Base-by-base conservation (phyloP, 2,329 filamentous ascomycete species). In the Tricladium varicosporioides region DNA sequence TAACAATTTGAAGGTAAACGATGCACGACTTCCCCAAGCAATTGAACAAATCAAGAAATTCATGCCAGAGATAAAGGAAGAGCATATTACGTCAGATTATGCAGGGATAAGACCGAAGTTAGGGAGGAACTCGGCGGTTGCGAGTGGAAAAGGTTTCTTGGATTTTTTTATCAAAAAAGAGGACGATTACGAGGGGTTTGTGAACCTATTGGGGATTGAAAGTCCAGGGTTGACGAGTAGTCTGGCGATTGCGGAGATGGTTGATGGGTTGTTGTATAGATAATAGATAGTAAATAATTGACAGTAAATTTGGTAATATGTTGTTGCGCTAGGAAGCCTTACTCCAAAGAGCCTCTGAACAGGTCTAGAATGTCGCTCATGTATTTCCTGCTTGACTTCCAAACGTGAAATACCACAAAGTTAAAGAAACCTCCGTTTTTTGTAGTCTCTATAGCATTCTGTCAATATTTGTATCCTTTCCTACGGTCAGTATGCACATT, bases 131-230 rank as follows among this genome's bases (percentile, higher is more conserved):
- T 77, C 82, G 9, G 84, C 85, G 0, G 85, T 87, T 13, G 84
- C 79, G 22, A 76, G 75, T n/a, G 82, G 82, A 16, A 82, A 82
- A 60, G 86, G 82, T 0, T 96, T 96, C 68, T 80, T 88, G 47
- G 94, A 99, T 71, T 97, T 99, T 70, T 78, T 90, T 14, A 87
- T 99, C 47, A 74, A 80, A 59, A 83, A 81, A 65, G 92, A 96
- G 73, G 82, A 91, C 1, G 92, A 89, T 0, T 92, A 83, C 66
- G 75, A 82, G 1, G 92, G 91, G 1, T 97, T 93, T 81, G 81
- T 97, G 8, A 97, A 97, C 76, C 71, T 97, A 63, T 70, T 97
- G 65, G 93, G 92, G 0, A 97, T 97, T 65, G 93, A 97, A 77
- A 96, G 91, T 72, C 93, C 93, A 0, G 93, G 93, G 4, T 74